Evolutionary conservation across 805 yeast genomes (phyloP).

Genomic region (Torulaspora gathmanii): DNA sequence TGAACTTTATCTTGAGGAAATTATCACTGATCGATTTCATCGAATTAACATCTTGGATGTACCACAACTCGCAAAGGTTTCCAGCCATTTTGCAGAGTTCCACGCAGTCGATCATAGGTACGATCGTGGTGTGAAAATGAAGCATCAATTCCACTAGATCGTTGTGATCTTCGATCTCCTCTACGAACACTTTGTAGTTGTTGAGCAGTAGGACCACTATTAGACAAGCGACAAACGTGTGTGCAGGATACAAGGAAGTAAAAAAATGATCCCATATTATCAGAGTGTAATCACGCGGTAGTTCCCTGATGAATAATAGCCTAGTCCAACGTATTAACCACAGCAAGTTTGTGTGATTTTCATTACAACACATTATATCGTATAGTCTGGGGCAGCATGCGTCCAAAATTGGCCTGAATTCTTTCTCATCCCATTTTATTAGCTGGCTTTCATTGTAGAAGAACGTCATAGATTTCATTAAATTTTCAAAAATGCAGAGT

Average conservation of each 20-base stretch:
- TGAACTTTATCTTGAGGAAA: conserved; percentile 20
- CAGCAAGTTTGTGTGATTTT: conserved; percentile 21
- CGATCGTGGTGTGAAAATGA: conserved; percentile 18
- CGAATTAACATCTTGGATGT: conserved; percentile 18
- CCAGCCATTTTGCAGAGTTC: conserved; percentile 29
- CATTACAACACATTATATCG: conserved; percentile 13
- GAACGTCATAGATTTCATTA: conserved; percentile 27
- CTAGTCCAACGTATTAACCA: conserved; percentile 37
- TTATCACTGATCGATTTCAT: conserved; percentile 23
- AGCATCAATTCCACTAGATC: conserved; percentile 30
- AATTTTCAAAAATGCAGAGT: conserved; percentile 24
- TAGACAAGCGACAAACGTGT: conserved; percentile 23
- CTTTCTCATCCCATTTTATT: conserved; percentile 25
- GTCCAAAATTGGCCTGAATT: conserved; percentile 23
- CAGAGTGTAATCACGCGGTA: conserved; percentile 23
- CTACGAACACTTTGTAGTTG: conserved; percentile 17
- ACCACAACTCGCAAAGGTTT: conserved; percentile 28
- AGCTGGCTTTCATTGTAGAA: conserved; percentile 28
- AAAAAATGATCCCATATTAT: conserved; percentile 34
- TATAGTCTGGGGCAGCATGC: conserved; percentile 19
- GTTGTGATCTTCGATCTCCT: conserved; percentile 23
- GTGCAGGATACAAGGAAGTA: conserved; percentile 25
- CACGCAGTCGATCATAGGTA: conserved; percentile 18
- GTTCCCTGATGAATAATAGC: conserved; percentile 30
- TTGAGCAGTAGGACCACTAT: conserved; percentile 24